Evolutionary conservation across 2,329 filamentous ascomycete species (phyloP).

Genomic region (Sporothrix brunneoviolacea): DNA sequence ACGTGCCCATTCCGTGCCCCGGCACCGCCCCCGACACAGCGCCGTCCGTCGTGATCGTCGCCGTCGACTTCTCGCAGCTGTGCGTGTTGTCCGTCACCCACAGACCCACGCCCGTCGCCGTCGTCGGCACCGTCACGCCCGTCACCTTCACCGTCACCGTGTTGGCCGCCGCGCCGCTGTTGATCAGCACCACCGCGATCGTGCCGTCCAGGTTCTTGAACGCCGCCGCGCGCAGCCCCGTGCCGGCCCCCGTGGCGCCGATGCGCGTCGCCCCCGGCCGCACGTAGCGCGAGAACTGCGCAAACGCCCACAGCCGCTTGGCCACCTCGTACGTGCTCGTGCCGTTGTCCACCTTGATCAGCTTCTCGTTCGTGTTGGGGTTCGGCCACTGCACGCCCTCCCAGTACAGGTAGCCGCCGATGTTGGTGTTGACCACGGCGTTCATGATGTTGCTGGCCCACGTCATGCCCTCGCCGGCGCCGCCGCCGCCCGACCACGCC

Average conservation of each 20-base stretch:
- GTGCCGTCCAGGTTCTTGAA: slow-evolving; percentile 33
- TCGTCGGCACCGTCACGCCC: slow-evolving; percentile 5
- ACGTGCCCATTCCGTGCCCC: slow-evolving; percentile 10
- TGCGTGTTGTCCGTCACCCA: slow-evolving; percentile 23
- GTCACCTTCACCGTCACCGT: slow-evolving; percentile 9
- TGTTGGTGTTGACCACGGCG: slow-evolving; percentile 40
- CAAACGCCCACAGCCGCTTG: slow-evolving; percentile 34
- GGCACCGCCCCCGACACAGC: slow-evolving; percentile 14
- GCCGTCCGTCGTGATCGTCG: slow-evolving; percentile 18
- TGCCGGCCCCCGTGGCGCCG: slow-evolving; percentile 18
- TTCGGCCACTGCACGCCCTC: slow-evolving; percentile 34
- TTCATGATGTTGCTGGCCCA: slow-evolving; percentile 50
- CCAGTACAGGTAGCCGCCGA: slow-evolving; percentile 51
- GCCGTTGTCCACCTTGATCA: slow-evolving; percentile 26
- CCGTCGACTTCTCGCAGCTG: slow-evolving; percentile 19
- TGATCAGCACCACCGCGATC: slow-evolving; percentile 31
- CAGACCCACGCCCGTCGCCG: slow-evolving; percentile 8
- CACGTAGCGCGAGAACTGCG: slow-evolving; percentile 33
- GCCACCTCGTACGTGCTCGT: slow-evolving; percentile 29
- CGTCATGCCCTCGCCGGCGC: slow-evolving; percentile 44
- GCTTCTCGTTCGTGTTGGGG: slow-evolving; percentile 30
- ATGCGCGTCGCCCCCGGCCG: slow-evolving; percentile 31
- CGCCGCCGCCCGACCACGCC: slow-evolving; percentile 40
- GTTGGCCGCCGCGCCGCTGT: slow-evolving; percentile 18
- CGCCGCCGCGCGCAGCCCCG: slow-evolving; percentile 28